Conservation (phyloP, 345 rosid genomes). For the Stellera chamaejasme region DNA sequence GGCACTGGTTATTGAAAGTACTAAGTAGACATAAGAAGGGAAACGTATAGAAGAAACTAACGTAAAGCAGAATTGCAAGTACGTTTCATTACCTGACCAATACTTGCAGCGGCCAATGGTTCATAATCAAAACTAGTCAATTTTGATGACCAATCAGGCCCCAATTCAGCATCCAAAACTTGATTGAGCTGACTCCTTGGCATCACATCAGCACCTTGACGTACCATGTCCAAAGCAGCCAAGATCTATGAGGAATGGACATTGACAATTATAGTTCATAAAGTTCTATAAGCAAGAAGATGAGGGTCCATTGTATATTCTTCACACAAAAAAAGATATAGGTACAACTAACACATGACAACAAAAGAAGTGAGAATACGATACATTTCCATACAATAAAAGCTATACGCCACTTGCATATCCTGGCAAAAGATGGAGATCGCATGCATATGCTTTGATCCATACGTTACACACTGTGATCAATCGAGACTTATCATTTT, state of each 20-base stretch:
- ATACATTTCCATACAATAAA: too few species aligned
- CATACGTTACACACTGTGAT: too few species aligned
- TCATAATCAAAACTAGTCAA: constrained; percentile 90
- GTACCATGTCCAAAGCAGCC: constrained; percentile 92
- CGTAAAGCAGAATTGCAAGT: not conserved
- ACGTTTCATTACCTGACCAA: constrained; percentile 69
- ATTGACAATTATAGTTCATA: constrained; percentile 8
- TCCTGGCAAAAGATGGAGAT: too few species aligned
- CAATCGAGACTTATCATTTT: too few species aligned
- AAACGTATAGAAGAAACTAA: not conserved
- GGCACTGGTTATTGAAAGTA: too few species aligned
- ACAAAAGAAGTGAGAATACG: too few species aligned
- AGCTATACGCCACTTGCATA: too few species aligned
- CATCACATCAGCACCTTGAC: constrained; percentile 99
- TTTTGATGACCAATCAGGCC: constrained; percentile 72
- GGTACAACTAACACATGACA: too few species aligned
- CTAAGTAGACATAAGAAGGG: not conserved
- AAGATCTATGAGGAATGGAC: constrained; percentile 51
- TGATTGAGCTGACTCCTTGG: constrained; percentile 86
- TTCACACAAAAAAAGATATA: too few species aligned
- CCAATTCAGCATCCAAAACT: constrained; percentile 82
- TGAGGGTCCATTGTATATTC: too few species aligned
- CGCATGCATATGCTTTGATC: too few species aligned
- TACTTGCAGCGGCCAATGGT: constrained; percentile 95
- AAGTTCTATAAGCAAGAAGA: not conserved